Evolutionary conservation across 1,284 basidiomycete species (phyloP), one percentile per base, ranked within the genome.

Genomic region (Neotropicomus parvogracilis): DNA sequence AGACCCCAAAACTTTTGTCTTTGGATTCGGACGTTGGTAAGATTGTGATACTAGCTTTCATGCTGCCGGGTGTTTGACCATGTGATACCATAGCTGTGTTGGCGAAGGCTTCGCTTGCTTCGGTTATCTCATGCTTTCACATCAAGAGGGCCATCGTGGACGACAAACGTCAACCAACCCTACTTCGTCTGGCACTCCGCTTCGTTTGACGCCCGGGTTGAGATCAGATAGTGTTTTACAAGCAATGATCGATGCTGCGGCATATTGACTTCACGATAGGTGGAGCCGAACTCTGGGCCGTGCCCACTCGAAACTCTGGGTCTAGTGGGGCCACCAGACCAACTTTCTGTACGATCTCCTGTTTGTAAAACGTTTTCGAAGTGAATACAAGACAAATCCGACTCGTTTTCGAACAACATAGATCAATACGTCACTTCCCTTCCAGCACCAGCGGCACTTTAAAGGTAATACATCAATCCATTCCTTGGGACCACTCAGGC

Each of bases 11-110:
- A 1, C 14, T 8, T 40, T 49, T 19, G 42, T 44, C 7, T 49
- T 49, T 28, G 48, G 42, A 20, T 37, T 40, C 13, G 42, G 42
- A 26, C 48, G 48, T 21, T 38, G 44, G 44, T 40, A n/a, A 46
- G 44, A 32, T 17, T 10, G 9, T 27, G 37, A 38, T 12, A 12
- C n/a, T 10, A 20, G 16, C 13, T 39, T 44, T 2, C 12, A 27
- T 34, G 14, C 31, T 12, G 4, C 20, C 17, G 5, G 28, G 24
- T 20, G 12, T 24, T 16, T 29, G 27, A 33, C 33, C 24, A n/a
- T 17, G 34, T 4, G 21, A 37, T 27, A 27, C 37, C 9, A 14
- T 26, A 46, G 45, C 12, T 46, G 45, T 33, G 14, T 35, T 13
- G 45, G 45, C 3, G 38, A 46, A 29, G 38, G 38, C 8, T 46